Evolutionary conservation across 345 rosid species (phyloP), one percentile per base, ranked within the genome.

Genomic region (Excoecaria cochinchinensis): DNA sequence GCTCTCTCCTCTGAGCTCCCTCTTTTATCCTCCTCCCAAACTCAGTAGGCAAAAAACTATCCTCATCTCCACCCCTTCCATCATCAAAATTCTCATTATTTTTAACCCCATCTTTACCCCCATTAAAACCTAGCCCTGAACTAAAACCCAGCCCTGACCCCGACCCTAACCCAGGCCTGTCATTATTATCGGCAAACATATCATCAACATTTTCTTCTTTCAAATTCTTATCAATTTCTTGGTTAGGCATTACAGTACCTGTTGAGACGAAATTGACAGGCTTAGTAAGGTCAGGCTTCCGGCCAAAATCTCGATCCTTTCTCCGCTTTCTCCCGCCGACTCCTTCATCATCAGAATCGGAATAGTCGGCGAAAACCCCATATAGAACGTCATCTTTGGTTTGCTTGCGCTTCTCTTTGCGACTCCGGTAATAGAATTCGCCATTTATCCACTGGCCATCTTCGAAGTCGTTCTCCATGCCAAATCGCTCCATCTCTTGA

Each of bases 401-500:
- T 78, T 92, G 98, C 22, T 74, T 84, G 57, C 86, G 87, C 80
- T 88, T 91, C 76, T 90, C 90, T 79, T 82, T 87, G 78, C 90
- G 88, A 55, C 68, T 85, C 63, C 80, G 80, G 85, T 86, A 89
- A 59, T 88, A 83, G 80, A 89, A 91, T 82, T 95, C 98, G 38
- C 90, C 95, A 53, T 77, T 73, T 12, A 86, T 88, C 95, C 94
- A 92, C 56, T 86, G 87, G 46, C 92, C 97, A 21, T 79, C 99
- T 40, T 95, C 99, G 59, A 79, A 91, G 42, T 95, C 98, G 70
- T 95, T 95, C 31, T 92, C 94, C 92, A 87, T 84, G 25, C 86
- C 89, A 72, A 91, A 94, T 66, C 89, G 86, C 78, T 92, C 98
- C 97, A 87, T 91, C 78, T 92, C 97, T 75, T 91, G 95, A 60